Evolutionary conservation across 1,139 yeast genomes (phyloP).

Genomic region (Hemisphaericaspora lyxosophila): DNA sequence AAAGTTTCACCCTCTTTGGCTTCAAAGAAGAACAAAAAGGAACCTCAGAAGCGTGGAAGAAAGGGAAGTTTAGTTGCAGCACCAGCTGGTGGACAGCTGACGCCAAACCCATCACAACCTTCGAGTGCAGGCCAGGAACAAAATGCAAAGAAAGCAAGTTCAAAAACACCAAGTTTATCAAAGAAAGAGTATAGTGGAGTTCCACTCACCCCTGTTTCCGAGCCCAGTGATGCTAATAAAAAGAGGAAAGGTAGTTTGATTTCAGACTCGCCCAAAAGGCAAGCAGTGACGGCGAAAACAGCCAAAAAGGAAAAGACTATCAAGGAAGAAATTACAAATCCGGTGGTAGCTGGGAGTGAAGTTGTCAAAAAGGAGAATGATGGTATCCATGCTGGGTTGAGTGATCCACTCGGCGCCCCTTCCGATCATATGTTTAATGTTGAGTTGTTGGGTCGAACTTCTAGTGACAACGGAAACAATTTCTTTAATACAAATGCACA

Average conservation of each 20-base stretch:
- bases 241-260: slow-evolving; percentile 24
- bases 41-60: slow-evolving; percentile 34
- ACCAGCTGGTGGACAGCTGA: slow-evolving; percentile 13
- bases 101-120: slow-evolving; percentile 11
- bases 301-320: slow-evolving; percentile 27
- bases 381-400: slow-evolving; percentile 21
- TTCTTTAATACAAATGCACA: slow-evolving; percentile 11
- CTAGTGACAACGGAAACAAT: slow-evolving; percentile 8
- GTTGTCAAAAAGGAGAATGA: slow-evolving; percentile 14
- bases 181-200: slow-evolving; percentile 37
- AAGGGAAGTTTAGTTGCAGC: slow-evolving; percentile 29
- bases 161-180: slow-evolving; percentile 27
- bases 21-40: slow-evolving; percentile 27
- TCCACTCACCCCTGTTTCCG: slow-evolving; percentile 48
- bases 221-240: slow-evolving; percentile 28
- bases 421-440: slow-evolving; percentile 39
- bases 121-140: slow-evolving; percentile 11
- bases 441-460: slow-evolving; percentile 30
- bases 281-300: slow-evolving; percentile 16
- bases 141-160: slow-evolving; percentile 5
- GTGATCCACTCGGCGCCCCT: slow-evolving; percentile 24
- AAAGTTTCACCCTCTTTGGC: slow-evolving; percentile 37
- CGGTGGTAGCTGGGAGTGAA: neutral
- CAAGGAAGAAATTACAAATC: slow-evolving; percentile 24
- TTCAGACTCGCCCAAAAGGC: slow-evolving; percentile 38